phyloP scores from a whole-genome alignment of 495 filamentous ascomycete species.

The Trichoderma erinaceum region DNA sequence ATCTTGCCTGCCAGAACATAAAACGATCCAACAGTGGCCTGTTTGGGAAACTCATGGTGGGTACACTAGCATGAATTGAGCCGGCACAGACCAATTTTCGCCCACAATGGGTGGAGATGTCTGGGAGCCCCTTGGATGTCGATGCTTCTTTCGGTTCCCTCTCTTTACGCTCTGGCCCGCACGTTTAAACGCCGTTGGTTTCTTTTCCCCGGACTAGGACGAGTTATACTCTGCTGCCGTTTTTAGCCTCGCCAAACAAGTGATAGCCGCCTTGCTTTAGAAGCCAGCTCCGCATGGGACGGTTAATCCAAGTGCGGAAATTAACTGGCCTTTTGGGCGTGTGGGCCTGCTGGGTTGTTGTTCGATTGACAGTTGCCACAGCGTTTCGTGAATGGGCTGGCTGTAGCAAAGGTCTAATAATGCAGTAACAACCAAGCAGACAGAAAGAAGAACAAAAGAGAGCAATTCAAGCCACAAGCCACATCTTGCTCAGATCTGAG shows the following conservation, averaged over 20 bases:
- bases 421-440: neutral
- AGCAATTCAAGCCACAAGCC: too few species aligned
- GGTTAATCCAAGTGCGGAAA: neutral
- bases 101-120: neutral
- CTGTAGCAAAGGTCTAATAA: neutral
- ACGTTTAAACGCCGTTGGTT: neutral
- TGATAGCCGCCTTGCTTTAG: conserved; percentile 4
- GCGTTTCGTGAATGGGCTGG: neutral
- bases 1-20: neutral
- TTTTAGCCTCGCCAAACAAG: neutral
- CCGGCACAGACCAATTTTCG: conserved; percentile 9
- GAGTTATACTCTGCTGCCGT: neutral
- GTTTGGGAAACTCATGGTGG: neutral
- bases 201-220: conserved; percentile 1
- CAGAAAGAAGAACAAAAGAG: neutral
- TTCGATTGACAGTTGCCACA: neutral
- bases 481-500: too few species aligned
- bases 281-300: neutral
- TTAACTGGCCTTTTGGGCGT: neutral
- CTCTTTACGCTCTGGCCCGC: neutral
- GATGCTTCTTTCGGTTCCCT: neutral
- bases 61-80: neutral
- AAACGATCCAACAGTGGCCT: neutral
- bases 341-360: neutral
- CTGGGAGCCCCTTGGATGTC: neutral